Evolutionary conservation across 2,329 filamentous ascomycete species (phyloP).

Genomic region (Huntiella savannae): DNA sequence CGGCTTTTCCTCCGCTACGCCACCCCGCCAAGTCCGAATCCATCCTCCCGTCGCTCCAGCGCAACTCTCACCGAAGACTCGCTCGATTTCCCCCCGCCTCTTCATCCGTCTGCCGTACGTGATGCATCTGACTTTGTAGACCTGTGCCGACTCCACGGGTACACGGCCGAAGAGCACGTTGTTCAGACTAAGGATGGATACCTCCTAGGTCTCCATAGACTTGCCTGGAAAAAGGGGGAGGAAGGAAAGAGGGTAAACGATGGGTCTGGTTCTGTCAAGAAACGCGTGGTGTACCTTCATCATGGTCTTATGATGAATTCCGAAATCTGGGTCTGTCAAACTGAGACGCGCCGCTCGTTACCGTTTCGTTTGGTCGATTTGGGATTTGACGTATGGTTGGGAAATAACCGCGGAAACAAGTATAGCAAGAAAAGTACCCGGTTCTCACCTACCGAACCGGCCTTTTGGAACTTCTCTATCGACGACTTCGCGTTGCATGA

Average conservation of each 20-base stretch:
- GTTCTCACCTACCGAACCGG: constrained; percentile 49
- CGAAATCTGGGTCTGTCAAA: constrained; percentile 91
- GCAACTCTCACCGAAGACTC: constrained; percentile 24
- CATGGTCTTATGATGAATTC: constrained; percentile 97
- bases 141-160: constrained; percentile 78
- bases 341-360: constrained; percentile 66
- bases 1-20: constrained; percentile 51
- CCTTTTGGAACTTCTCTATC: constrained; percentile 97
- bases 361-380: constrained; percentile 77
- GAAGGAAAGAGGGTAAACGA: constrained; percentile 61
- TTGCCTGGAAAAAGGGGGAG: constrained; percentile 69
- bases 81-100: constrained; percentile 21
- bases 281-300: constrained; percentile 83
- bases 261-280: constrained; percentile 46
- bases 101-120: constrained; percentile 51
- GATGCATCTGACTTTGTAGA: constrained; percentile 85
- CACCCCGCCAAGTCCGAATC: not conserved
- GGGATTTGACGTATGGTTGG: constrained; percentile 94
- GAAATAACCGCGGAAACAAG: constrained; percentile 96
- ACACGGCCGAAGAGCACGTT: constrained; percentile 88
- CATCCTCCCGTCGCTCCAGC: not conserved
- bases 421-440: constrained; percentile 90
- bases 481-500: constrained; percentile 97
- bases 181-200: constrained; percentile 91
- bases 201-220: constrained; percentile 69